Base-by-base conservation (phyloP, 805 yeast species). In the Saturnispora silvae region DNA sequence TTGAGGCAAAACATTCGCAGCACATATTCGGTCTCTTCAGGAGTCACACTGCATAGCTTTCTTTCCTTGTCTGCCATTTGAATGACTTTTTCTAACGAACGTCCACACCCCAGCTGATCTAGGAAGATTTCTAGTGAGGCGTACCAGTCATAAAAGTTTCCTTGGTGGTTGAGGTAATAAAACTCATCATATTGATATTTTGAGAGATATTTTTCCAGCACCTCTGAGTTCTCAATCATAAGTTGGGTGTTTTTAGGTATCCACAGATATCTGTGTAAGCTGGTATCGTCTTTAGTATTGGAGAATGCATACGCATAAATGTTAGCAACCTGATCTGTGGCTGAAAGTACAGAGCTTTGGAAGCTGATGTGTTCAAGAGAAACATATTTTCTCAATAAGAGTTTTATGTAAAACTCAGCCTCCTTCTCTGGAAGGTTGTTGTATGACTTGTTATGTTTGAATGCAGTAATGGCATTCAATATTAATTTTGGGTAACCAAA, bases 121-220 rank as follows among this genome's bases (percentile, higher is more conserved):
- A 36, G 19, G 14, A 36, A 19, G 10, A 20, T 18, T 20, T 36
- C 13, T 14, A 26, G 13, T 10, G 20, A 13, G 13, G 16, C n/a
- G 15, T 17, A 36, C 39, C 39, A 36, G 11, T 36, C 39, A 20
- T 31, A 29, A 16, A 36, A 36, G 4, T 31, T 34, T 8, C 26
- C 11, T 10, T 9, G 24, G 15, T 23, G 10, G 16, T 18, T 26
- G 10, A 36, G 26, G 7, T 20, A 5, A 16, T 31, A 20, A 15
- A 19, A 31, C 9, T 36, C 34, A 10, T 30, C 34, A 25, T 19
- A 17, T 30, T 31, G 24, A 15, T 25, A 20, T 8, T 18, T 18
- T 10, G 20, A 20, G 11, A 35, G 15, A 24, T 35, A 35, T 14
- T 28, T n/a, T n/a, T n/a, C n/a, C n/a, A n/a, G n/a, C n/a, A n/a